A percentile compares a stretch with the other conserved stretches of the same genome.
These are phyloP conservation scores for Colletotrichum destructivum DNA, from an alignment of 2,329 filamentous ascomycete genomes.

Conservation along the genomic window DNA sequence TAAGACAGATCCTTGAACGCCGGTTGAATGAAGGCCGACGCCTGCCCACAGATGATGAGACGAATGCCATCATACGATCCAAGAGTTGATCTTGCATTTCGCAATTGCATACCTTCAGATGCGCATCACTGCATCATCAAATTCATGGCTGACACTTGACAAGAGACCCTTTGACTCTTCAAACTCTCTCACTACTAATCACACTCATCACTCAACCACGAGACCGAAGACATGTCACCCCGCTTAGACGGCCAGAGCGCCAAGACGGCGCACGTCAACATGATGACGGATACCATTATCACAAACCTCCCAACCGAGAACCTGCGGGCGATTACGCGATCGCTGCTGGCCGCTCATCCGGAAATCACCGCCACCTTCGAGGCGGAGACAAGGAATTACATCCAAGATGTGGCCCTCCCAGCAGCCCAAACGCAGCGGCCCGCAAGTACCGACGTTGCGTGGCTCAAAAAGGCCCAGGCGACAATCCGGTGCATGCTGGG, in stretches of 20 bases:
- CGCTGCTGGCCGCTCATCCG: slow-evolving; percentile 44
- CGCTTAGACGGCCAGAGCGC: slow-evolving; percentile 20
- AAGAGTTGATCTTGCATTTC: background rate
- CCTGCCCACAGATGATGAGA: background rate
- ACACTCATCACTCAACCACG: too few species aligned
- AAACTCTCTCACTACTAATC: background rate
- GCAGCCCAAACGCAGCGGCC: background rate
- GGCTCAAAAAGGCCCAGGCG: slow-evolving; percentile 40
- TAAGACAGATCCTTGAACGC: background rate
- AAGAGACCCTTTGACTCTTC: background rate
- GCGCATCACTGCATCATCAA: too few species aligned
- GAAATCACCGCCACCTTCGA: slow-evolving; percentile 53
- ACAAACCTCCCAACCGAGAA: slow-evolving; percentile 58
- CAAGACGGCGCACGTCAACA: slow-evolving; percentile 59
- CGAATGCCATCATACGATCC: background rate
- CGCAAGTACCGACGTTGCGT: background rate
- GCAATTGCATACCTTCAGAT: background rate
- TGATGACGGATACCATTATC: slow-evolving; percentile 63
- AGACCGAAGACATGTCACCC: slow-evolving; percentile 9
- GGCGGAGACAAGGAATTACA: slow-evolving; percentile 48
- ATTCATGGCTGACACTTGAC: background rate
- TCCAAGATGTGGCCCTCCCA: slow-evolving; percentile 43
- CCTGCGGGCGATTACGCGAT: slow-evolving; percentile 55
- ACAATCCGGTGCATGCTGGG: slow-evolving; percentile 48
- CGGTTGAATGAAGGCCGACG: slow-evolving; percentile 7